Evolutionary conservation across 192 early-diverging fungal species (phyloP).

Genomic region (Chytriomyces sp.): DNA sequence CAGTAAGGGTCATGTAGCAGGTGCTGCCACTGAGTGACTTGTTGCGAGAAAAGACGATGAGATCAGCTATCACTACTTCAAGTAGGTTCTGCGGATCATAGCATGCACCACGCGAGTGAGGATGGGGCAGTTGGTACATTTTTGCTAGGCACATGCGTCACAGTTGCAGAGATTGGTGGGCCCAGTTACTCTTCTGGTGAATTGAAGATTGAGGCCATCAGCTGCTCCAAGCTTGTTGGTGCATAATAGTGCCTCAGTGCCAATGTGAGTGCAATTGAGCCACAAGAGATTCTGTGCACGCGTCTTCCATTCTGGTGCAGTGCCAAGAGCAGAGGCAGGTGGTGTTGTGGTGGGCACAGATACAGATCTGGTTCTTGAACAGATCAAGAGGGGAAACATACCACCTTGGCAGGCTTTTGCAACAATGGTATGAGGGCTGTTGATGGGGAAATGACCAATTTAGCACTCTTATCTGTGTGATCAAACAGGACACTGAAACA

Average conservation of each 20-base stretch:
- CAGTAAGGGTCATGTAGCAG: not conserved
- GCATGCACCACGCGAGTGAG: not conserved
- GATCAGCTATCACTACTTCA: not conserved
- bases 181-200: not conserved
- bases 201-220: not conserved
- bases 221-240: not conserved
- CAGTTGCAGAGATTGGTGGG: not conserved
- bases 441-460: not conserved
- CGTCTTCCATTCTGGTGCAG: not conserved
- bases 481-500: slow-evolving; percentile 2
- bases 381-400: not conserved
- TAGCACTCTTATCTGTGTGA: not conserved
- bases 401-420: not conserved
- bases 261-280: slow-evolving; percentile 1
- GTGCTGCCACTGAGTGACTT: too few relatives aligned
- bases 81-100: not conserved
- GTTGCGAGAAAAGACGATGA: not conserved
- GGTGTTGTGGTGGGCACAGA: not conserved
- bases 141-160: not conserved
- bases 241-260: not conserved
- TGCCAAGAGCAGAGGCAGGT: not conserved
- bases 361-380: not conserved
- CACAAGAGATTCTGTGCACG: too few relatives aligned
- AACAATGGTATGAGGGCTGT: not conserved
- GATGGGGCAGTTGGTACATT: not conserved